These are phyloP conservation scores for Beauveria sp. DNA, from an alignment of 2,329 filamentous ascomycete species.

Conservation along the genomic window DNA sequence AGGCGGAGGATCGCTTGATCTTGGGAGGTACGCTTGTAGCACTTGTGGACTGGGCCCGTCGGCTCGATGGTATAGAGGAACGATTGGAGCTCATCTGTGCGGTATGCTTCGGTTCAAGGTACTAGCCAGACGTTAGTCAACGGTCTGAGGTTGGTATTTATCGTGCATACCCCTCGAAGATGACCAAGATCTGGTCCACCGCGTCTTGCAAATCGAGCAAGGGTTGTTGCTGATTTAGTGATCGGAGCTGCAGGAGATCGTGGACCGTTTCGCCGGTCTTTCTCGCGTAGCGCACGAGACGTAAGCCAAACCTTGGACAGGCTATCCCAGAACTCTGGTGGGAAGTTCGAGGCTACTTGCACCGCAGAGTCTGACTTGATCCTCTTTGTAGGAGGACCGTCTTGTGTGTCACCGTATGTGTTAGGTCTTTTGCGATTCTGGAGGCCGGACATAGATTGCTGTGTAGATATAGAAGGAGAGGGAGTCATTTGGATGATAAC, in stretches of 20 bases:
- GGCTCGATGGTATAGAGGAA: neutral
- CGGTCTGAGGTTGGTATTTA: neutral
- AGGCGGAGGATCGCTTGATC: slow-evolving; percentile 19
- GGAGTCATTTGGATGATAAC: neutral
- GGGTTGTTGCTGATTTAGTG: neutral
- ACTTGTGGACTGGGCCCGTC: slow-evolving; percentile 14
- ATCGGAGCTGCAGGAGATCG: neutral
- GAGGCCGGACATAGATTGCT: neutral
- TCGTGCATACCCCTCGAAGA: slow-evolving; percentile 17
- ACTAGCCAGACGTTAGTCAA: neutral
- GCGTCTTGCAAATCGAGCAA: slow-evolving; percentile 11
- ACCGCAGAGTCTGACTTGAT: neutral
- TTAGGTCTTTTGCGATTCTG: neutral
- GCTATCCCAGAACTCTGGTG: slow-evolving; percentile 22
- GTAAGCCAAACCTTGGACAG: slow-evolving; percentile 22
- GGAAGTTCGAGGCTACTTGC: slow-evolving; percentile 12
- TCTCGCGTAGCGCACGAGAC: slow-evolving; percentile 20
- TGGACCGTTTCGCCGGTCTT: slow-evolving; percentile 18
- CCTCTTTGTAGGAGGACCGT: neutral
- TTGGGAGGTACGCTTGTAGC: slow-evolving; percentile 9
- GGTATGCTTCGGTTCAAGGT: neutral
- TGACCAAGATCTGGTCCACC: slow-evolving; percentile 18
- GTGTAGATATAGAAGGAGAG: neutral
- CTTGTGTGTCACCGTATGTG: neutral
- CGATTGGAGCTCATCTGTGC: neutral